phyloP scores from a whole-genome alignment of 2,329 filamentous ascomycete species.

The Metarhizium anisopliae region DNA sequence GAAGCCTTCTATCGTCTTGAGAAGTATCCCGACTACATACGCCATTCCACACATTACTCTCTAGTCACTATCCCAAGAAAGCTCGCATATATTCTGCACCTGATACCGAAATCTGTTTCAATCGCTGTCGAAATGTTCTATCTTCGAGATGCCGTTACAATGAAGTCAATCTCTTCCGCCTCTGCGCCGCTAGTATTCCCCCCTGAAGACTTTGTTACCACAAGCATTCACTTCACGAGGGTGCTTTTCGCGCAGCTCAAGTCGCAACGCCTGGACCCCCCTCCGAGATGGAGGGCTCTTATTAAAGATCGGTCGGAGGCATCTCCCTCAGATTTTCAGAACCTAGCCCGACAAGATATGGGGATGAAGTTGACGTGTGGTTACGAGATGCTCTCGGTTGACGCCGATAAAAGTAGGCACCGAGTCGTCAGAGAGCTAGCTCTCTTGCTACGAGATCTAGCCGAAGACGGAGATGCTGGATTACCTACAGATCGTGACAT shows the following conservation, averaged over 20 bases:
- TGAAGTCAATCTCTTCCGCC: conserved; percentile 57
- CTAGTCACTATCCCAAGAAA: conserved; percentile 69
- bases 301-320: conserved; percentile 13
- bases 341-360: conserved; percentile 39
- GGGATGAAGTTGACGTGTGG: conserved; percentile 89
- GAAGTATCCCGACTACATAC: conserved; percentile 73
- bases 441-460: conserved; percentile 66
- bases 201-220: conserved; percentile 68
- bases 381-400: conserved; percentile 75
- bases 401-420: conserved; percentile 59
- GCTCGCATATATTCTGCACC: conserved; percentile 69
- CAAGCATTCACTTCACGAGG: conserved; percentile 76
- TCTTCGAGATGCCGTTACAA: conserved; percentile 68
- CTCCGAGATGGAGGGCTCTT: conserved; percentile 36
- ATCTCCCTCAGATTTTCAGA: conserved; percentile 14
- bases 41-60: conserved; percentile 66
- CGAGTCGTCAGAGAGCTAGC: conserved; percentile 65
- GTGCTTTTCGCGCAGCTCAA: conserved; percentile 85
- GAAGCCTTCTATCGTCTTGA: conserved; percentile 86
- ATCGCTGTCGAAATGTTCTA: conserved; percentile 89
- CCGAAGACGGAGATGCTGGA: conserved; percentile 54
- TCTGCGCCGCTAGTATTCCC: conserved; percentile 53
- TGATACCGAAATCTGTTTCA: conserved; percentile 66
- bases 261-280: conserved; percentile 71
- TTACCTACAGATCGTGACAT: conserved; percentile 73